These are phyloP conservation scores for Fraxinus dipetala DNA, from an alignment of 305 asterid species.

Conservation along the genomic window DNA sequence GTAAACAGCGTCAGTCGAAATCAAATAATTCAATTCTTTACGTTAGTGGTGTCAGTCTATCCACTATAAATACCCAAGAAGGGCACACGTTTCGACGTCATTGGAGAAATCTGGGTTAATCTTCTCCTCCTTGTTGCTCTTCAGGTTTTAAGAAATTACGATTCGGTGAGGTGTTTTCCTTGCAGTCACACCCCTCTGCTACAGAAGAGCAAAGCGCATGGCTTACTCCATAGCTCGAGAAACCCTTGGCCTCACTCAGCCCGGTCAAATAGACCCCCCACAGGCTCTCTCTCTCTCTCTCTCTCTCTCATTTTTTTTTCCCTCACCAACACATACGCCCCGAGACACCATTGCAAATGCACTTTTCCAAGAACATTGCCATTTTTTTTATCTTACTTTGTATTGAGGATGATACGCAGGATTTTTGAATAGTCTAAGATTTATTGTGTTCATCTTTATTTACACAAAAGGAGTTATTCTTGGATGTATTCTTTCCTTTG, in stretches of 20 bases:
- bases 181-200: slow-evolving; percentile 27
- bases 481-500: neutral
- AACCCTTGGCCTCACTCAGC: slow-evolving; percentile 84
- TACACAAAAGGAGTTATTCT: neutral
- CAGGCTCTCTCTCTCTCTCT: slow-evolving; percentile 40
- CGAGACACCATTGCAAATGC: neutral
- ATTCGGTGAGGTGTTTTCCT: slow-evolving; percentile 22
- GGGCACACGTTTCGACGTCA: neutral
- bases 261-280: slow-evolving; percentile 52
- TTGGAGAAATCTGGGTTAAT: neutral
- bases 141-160: neutral
- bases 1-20: neutral
- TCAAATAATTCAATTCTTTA: neutral
- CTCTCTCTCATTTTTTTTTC: too few relatives aligned
- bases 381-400: neutral
- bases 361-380: neutral
- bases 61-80: neutral
- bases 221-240: slow-evolving; percentile 73
- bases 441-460: neutral
- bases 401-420: neutral
- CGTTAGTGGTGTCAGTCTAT: neutral
- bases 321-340: neutral
- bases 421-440: neutral
- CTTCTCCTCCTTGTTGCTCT: neutral
- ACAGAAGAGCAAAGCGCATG: slow-evolving; percentile 41